These are phyloP conservation scores for Alternaria sp. DNA, from an alignment of 2,329 filamentous ascomycete species.

Conservation along the genomic window DNA sequence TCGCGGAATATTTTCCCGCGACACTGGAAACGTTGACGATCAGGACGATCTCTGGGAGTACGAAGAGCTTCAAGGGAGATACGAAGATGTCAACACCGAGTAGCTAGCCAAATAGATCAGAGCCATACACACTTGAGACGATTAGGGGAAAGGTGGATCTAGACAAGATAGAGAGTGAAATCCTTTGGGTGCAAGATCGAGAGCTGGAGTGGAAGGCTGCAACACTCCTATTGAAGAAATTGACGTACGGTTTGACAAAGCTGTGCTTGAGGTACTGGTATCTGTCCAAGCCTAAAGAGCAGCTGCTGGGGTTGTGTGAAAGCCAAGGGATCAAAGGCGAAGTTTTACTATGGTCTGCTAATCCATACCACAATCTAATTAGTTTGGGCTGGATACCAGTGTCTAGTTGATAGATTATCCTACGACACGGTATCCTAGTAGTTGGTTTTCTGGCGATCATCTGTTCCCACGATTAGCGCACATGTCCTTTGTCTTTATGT, in stretches of 20 bases:
- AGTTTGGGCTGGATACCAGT: background rate
- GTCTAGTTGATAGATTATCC: background rate
- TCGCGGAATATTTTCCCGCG: background rate
- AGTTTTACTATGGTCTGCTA: background rate
- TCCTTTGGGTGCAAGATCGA: background rate
- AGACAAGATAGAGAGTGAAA: background rate
- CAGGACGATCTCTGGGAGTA: background rate
- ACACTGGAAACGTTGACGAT: slow-evolving; percentile 1
- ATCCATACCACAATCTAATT: too few species aligned
- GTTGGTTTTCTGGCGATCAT: slow-evolving; percentile 34
- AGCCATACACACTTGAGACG: too few species aligned
- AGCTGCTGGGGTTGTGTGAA: background rate
- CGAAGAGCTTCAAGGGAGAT: background rate
- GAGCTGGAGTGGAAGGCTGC: slow-evolving; percentile 14
- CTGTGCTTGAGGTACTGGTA: background rate
- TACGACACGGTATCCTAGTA: slow-evolving; percentile 21
- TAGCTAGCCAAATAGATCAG: background rate
- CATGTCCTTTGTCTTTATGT: background rate
- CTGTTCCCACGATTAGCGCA: slow-evolving; percentile 16
- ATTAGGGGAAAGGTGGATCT: too few species aligned
- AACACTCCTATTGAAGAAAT: slow-evolving; percentile 8
- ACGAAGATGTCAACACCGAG: background rate
- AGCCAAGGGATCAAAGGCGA: background rate
- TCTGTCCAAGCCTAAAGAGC: background rate
- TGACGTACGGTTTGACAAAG: slow-evolving; percentile 7